Base-by-base conservation (phyloP, 225 moss, liverwort and hornwort genomes). In the Takakia lepidozioides region DNA sequence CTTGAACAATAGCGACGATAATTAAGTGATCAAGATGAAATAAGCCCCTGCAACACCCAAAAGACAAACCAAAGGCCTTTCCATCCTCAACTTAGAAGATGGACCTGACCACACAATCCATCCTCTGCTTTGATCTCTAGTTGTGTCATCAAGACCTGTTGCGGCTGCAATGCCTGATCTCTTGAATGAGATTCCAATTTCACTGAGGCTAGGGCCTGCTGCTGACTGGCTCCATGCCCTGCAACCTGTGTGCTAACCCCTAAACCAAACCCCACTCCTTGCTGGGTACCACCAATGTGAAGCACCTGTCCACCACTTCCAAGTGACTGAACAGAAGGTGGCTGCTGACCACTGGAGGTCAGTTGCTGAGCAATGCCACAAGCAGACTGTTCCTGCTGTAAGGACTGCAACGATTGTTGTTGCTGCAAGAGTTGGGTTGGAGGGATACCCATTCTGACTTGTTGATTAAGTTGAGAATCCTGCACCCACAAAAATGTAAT, bases 121-220 rank as follows among this genome's bases (percentile, higher is more conserved):
- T 28, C 21, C 51, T 81, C 81, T 18, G 68, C 17, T 47, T 81
- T 81, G 54, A 69, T 62, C 55, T 81, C 81, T 65, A 69, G 39
- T 72, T 81, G 76, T 10, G 81, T 68, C 53, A 66, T 60, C 57
- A 81, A 44, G 41, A 72, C 71, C 40, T 76, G 72, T 50, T 71
- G 75, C 57, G 69, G 69, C 41, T 74, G 70, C 32, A 75, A 36
- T 27, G 71, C 55, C 9, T 75, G 75, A 19, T 63, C 64, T 35
- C 70, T 18, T 45, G 66, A 51, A 43, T 80, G 79, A 5, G 70
- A 51, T 54, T 80, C 74, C 22, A 44, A 58, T 58, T 74, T 74
- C 61, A 69, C 74, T 10, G 70, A 26, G 9, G 56, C 57, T 38
- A 70, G 19, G 4, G 36, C 14, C 45, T 80, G 79, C 27, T 71